A percentile compares a stretch with the other conserved stretches of the same genome.
Evolutionary conservation across 2,329 filamentous ascomycete genomes (phyloP).

Genomic region (Phialophora macrospora): DNA sequence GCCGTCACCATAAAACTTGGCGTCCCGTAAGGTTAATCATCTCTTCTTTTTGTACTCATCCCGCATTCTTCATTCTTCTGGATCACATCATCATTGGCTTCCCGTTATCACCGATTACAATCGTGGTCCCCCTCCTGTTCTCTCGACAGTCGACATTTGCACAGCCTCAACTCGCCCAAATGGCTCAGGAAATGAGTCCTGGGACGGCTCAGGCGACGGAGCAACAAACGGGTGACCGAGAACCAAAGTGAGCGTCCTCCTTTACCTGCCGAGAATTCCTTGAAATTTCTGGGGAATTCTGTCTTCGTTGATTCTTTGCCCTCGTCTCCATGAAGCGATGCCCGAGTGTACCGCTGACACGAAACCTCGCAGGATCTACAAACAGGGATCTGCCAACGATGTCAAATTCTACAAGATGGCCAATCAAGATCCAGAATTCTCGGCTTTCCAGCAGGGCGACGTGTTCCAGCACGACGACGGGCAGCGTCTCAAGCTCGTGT

Average conservation of each 20-base stretch:
- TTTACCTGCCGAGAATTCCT: not conserved
- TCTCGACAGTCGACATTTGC: not conserved
- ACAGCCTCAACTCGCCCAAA: not conserved
- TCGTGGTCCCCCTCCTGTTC: not conserved
- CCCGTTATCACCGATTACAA: not conserved
- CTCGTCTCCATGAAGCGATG: not conserved
- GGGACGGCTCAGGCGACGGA: not conserved
- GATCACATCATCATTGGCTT: not conserved
- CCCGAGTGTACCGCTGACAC: not conserved
- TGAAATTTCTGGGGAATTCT: not conserved
- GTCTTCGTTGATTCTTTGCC: not conserved
- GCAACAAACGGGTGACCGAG: not conserved
- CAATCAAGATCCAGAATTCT: not conserved
- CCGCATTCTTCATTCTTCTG: not conserved
- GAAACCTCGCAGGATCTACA: not conserved
- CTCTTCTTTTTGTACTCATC: not conserved
- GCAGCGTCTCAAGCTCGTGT: not conserved
- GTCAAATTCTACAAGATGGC: slow-evolving; percentile 5
- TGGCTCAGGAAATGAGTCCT: not conserved
- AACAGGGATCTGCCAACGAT: not conserved
- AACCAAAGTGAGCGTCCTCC: not conserved
- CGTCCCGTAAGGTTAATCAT: not conserved
- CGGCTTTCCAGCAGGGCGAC: not conserved
- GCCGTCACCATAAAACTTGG: not conserved
- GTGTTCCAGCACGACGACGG: not conserved